Evolutionary conservation across 495 filamentous ascomycete species (phyloP).

Genomic region (Tuber indicum): DNA sequence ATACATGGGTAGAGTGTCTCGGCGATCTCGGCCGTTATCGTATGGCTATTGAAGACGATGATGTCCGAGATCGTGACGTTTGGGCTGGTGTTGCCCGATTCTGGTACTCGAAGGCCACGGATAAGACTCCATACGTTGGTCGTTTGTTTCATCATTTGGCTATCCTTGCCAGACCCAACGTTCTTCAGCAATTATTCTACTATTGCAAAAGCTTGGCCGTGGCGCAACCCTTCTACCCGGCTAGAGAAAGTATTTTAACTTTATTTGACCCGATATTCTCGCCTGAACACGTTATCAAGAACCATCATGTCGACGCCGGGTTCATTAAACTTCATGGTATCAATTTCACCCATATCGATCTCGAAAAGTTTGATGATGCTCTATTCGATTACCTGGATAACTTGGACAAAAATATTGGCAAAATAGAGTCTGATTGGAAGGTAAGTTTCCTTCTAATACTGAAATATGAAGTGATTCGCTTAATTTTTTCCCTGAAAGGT

Average conservation of each 20-base stretch:
- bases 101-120: conserved; percentile 76
- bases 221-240: conserved; percentile 48
- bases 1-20: conserved; percentile 87
- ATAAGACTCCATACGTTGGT: conserved; percentile 62
- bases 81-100: conserved; percentile 71
- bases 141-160: conserved; percentile 80
- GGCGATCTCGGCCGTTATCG: conserved; percentile 68
- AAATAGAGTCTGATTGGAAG: conserved; percentile 49
- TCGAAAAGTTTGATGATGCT: conserved; percentile 45
- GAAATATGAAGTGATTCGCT: background rate
- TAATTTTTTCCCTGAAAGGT: conserved; percentile 36
- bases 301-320: conserved; percentile 35
- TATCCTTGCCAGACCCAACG: conserved; percentile 68
- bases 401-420: conserved; percentile 50
- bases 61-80: conserved; percentile 62
- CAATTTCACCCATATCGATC: conserved; percentile 50
- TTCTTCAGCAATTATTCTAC: conserved; percentile 66
- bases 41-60: conserved; percentile 73
- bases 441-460: conserved; percentile 9
- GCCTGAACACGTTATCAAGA: conserved; percentile 34
- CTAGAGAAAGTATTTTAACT: conserved; percentile 56
- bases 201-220: conserved; percentile 49
- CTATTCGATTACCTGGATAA: conserved; percentile 46
- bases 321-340: conserved; percentile 56
- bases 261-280: conserved; percentile 55